These are phyloP conservation scores for Solanum hybrid DNA, from an alignment of 305 asterid species.

Conservation along the genomic window DNA sequence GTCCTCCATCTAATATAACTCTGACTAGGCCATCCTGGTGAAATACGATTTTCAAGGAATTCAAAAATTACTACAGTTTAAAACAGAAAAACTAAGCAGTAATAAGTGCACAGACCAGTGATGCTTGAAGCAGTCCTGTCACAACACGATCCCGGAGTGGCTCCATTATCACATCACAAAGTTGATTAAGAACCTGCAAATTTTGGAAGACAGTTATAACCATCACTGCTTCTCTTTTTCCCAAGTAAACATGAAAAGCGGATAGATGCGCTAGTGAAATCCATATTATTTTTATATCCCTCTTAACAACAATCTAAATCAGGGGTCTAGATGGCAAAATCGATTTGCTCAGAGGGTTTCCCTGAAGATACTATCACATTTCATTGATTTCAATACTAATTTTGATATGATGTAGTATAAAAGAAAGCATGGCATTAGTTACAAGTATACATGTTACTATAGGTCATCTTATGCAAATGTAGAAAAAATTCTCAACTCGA, in stretches of 20 bases:
- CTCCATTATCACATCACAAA: constrained; percentile 84
- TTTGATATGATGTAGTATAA: background rate
- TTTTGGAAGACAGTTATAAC: background rate
- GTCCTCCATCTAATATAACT: constrained; percentile 87
- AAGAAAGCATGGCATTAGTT: background rate
- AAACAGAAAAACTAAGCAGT: constrained; percentile 4
- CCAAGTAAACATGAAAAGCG: background rate
- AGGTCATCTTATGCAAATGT: background rate
- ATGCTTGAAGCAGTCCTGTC: constrained; percentile 94
- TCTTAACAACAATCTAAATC: background rate
- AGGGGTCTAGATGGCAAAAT: background rate
- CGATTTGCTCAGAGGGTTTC: background rate
- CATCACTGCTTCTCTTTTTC: background rate
- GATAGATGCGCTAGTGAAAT: background rate
- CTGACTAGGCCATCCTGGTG: constrained; percentile 84
- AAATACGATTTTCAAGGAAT: constrained; percentile 12
- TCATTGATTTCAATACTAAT: background rate
- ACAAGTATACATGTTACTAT: background rate
- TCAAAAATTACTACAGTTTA: background rate
- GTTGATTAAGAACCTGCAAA: constrained; percentile 76
- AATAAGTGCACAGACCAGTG: constrained; percentile 48
- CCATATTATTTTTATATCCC: background rate
- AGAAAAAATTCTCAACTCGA: background rate
- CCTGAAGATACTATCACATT: background rate
- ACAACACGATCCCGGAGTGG: constrained; percentile 95